Evolutionary conservation across 352 stramenopile species (phyloP).

Genomic region (Phytophthora hybrid): DNA sequence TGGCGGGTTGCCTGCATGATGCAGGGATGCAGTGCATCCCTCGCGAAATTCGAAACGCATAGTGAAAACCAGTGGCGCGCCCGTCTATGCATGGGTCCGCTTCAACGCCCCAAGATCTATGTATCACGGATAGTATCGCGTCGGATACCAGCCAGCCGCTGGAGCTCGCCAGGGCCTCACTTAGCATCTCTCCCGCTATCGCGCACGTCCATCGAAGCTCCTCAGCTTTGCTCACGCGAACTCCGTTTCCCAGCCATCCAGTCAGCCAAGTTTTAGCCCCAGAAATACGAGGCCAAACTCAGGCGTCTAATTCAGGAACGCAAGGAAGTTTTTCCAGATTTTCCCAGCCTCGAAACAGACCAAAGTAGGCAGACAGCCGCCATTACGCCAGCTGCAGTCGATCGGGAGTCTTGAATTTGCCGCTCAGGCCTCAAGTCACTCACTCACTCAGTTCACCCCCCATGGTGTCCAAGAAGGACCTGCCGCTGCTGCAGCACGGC

Average conservation of each 20-base stretch:
- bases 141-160: background rate
- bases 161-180: slow-evolving; percentile 8
- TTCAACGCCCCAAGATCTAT: slow-evolving; percentile 21
- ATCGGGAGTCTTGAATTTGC: slow-evolving; percentile 37
- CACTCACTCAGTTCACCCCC: background rate
- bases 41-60: slow-evolving; percentile 30
- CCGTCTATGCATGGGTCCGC: slow-evolving; percentile 9
- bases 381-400: background rate
- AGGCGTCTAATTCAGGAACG: slow-evolving; percentile 27
- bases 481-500: slow-evolving; percentile 65
- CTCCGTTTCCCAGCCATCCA: background rate
- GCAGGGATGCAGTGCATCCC: too few species aligned
- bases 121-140: background rate
- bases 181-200: slow-evolving; percentile 15
- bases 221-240: background rate
- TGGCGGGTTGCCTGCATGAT: background rate
- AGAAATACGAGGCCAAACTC: background rate
- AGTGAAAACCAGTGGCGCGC: slow-evolving; percentile 19
- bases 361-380: slow-evolving; percentile 11
- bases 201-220: slow-evolving; percentile 2
- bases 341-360: slow-evolving; percentile 22
- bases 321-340: slow-evolving; percentile 34
- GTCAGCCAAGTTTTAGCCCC: background rate
- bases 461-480: slow-evolving; percentile 58
- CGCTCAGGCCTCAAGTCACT: background rate